phyloP scores from a whole-genome alignment of 768 basidiomycete genomes.

The Suillus bovinus region DNA sequence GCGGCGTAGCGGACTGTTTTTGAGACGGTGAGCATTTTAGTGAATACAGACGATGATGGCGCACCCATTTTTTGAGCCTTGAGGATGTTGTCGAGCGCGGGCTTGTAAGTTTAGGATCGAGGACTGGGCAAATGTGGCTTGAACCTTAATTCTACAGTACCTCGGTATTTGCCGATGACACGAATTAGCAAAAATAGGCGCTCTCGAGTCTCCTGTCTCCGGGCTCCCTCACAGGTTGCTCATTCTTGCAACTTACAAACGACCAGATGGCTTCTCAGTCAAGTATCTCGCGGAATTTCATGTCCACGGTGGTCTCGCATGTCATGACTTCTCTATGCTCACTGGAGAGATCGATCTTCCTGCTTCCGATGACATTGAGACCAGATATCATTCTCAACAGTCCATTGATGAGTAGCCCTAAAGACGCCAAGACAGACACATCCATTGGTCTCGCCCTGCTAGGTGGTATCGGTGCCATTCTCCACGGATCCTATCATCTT shows the following conservation, averaged over 20 bases:
- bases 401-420: constrained; percentile 95
- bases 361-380: constrained; percentile 78
- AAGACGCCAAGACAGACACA: constrained; percentile 98
- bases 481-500: no score
- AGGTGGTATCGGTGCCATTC: constrained; percentile 92
- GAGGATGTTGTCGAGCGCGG: constrained; percentile 42
- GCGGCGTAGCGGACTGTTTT: constrained; percentile 90
- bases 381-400: constrained; percentile 88
- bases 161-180: constrained; percentile 24
- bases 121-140: constrained; percentile 39
- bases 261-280: constrained; percentile 82
- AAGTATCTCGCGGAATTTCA: constrained; percentile 85
- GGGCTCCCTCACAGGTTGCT: constrained; percentile 69
- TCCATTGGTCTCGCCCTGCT: constrained; percentile 92
- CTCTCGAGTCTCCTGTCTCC: no score
- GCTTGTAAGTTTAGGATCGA: constrained; percentile 59
- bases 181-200: constrained; percentile 9
- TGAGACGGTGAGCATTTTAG: constrained; percentile 21
- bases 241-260: constrained; percentile 71
- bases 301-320: constrained; percentile 89
- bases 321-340: constrained; percentile 93
- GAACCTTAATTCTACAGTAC: constrained; percentile 33
- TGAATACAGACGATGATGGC: constrained; percentile 32
- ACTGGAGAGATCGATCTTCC: constrained; percentile 96
- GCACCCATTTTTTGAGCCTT: constrained; percentile 56